These are phyloP conservation scores for Taphrina populina DNA, from an alignment of 1,139 yeast species.

Conservation along the genomic window DNA sequence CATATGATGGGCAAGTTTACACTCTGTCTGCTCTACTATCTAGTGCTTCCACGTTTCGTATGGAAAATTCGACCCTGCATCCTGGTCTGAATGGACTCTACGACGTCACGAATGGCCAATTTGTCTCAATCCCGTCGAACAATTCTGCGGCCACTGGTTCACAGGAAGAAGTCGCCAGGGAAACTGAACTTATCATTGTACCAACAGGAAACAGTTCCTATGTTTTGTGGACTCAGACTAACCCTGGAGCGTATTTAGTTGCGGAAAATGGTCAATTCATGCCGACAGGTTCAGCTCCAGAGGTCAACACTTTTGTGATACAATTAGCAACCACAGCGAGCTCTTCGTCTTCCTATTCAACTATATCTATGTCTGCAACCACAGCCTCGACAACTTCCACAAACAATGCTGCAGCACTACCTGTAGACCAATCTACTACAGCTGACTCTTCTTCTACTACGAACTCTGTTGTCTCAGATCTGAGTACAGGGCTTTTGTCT, in stretches of 20 bases:
- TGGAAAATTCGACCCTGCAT: slow-evolving; percentile 11
- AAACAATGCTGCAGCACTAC: too few relatives aligned
- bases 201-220: slow-evolving; percentile 1
- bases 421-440: too few relatives aligned
- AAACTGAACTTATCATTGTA: slow-evolving; percentile 7
- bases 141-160: slow-evolving; percentile 9
- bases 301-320: slow-evolving; percentile 13
- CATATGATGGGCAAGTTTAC: neutral
- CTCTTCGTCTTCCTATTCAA: neutral
- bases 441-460: too few relatives aligned
- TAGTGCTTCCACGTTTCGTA: neutral
- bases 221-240: slow-evolving; percentile 17
- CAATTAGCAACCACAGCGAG: neutral
- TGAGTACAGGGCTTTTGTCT: too few relatives aligned
- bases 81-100: slow-evolving; percentile 10
- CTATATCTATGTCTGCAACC: neutral
- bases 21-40: neutral
- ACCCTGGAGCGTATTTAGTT: slow-evolving; percentile 8
- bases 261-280: neutral
- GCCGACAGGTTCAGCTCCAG: slow-evolving; percentile 2
- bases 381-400: neutral
- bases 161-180: neutral
- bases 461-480: too few relatives aligned
- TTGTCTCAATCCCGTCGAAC: slow-evolving; percentile 5
- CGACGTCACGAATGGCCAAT: neutral